Percentiles rank a stretch among this genome's conserved stretches.
These are phyloP conservation scores for Aspergillus indologenus DNA, from an alignment of 495 filamentous ascomycete genomes.

Conservation along the genomic window DNA sequence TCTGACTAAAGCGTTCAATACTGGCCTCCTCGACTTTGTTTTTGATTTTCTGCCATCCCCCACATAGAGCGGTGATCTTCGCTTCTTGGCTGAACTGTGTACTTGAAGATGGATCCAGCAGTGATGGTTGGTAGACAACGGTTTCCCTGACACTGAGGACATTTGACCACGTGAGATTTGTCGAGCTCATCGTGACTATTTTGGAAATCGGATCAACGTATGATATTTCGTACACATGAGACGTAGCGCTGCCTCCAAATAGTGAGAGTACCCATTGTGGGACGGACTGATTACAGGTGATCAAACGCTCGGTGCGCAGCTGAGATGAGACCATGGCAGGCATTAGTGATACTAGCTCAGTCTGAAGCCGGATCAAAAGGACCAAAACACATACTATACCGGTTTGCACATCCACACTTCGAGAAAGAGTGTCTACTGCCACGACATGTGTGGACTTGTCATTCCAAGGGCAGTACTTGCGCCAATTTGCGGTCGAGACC, in stretches of 20 bases:
- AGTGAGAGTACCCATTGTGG: constrained; percentile 82
- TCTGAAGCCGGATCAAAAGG: neutral
- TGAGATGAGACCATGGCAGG: constrained; percentile 21
- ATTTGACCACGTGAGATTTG: constrained; percentile 87
- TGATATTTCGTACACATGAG: constrained; percentile 88
- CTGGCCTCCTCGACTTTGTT: constrained; percentile 90
- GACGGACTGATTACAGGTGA: constrained; percentile 86
- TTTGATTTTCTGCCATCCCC: constrained; percentile 93
- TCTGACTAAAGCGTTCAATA: constrained; percentile 84
- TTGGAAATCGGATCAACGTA: constrained; percentile 81
- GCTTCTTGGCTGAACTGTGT: constrained; percentile 87
- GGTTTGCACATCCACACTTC: constrained; percentile 72
- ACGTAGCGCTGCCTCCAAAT: constrained; percentile 68
- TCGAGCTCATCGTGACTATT: constrained; percentile 90
- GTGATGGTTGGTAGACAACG: constrained; percentile 70
- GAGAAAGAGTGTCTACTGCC: constrained; percentile 86
- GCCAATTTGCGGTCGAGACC: constrained; percentile 98
- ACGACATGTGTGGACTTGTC: constrained; percentile 90
- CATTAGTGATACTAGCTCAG: neutral
- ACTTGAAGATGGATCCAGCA: constrained; percentile 47
- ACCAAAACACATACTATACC: constrained; percentile 64
- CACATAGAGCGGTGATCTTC: constrained; percentile 87
- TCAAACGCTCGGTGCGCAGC: constrained; percentile 93
- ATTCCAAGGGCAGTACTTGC: constrained; percentile 98
- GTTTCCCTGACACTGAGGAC: constrained; percentile 87